phyloP scores from a whole-genome alignment of 129 eudicot species.

The Cynara cardunculus region DNA sequence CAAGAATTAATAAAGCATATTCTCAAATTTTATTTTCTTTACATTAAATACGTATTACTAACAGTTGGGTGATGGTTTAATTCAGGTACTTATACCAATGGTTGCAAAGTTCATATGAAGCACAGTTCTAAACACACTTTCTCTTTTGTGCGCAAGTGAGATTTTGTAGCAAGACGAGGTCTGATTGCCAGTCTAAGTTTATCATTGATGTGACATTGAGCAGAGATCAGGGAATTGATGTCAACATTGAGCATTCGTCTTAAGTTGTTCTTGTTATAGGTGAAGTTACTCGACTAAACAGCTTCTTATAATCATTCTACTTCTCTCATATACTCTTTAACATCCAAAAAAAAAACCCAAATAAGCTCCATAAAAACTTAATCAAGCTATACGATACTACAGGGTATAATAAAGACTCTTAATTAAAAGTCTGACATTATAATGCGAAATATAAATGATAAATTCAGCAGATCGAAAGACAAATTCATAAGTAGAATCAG shows the following conservation, averaged over 20 bases:
- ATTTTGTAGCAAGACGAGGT: neutral
- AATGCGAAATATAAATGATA: conserved; percentile 11
- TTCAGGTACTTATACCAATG: neutral
- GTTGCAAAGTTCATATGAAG: neutral
- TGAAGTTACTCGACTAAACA: neutral
- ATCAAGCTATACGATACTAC: neutral
- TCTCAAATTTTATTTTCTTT: neutral
- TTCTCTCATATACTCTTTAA: neutral
- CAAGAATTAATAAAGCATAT: neutral
- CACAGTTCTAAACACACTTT: neutral
- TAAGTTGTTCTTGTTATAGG: neutral
- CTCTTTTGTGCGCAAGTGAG: neutral
- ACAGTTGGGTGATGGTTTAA: neutral
- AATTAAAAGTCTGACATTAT: neutral
- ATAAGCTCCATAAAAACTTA: conserved; percentile 12
- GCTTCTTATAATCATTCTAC: neutral
- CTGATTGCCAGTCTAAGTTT: neutral
- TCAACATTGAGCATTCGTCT: neutral
- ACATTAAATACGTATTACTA: neutral
- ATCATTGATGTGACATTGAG: neutral
- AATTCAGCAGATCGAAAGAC: conserved; percentile 8
- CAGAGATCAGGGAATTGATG: conserved; percentile 14
- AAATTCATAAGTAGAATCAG: neutral
- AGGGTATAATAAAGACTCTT: neutral
- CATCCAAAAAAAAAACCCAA: neutral